Conservation (phyloP, 2,329 filamentous ascomycete genomes). For the Nigrospora sphaerica region DNA sequence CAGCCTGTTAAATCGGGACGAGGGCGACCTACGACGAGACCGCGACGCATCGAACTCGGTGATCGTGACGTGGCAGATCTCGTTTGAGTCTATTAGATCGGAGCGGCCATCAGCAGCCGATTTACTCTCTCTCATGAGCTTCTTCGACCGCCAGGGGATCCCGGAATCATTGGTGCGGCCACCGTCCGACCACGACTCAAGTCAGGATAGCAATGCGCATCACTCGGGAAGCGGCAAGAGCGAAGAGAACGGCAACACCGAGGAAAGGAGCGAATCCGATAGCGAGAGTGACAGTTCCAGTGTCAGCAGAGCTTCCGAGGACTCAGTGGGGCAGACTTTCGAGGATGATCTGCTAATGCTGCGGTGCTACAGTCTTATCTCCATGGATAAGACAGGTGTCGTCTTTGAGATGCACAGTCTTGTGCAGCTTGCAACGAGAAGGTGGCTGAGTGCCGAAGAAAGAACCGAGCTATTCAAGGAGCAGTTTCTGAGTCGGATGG, state of each 20-base stretch:
- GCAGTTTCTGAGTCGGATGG: conserved; percentile 1
- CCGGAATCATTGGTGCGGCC: neutral
- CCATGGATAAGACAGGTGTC: conserved; percentile 7
- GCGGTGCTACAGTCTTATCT: conserved; percentile 28
- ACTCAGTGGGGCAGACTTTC: no score
- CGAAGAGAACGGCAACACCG: no score
- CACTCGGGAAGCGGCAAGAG: no score
- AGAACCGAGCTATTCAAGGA: neutral
- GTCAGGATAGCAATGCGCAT: no score
- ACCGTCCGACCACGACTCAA: no score
- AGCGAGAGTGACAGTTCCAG: conserved; percentile 2
- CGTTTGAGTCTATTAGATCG: conserved; percentile 27
- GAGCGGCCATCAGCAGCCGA: conserved; percentile 29
- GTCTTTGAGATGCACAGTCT: conserved; percentile 34
- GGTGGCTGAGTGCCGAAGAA: conserved; percentile 19
- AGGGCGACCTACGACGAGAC: conserved; percentile 24
- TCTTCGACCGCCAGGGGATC: conserved; percentile 32
- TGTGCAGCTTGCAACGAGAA: conserved; percentile 28
- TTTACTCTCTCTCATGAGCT: conserved; percentile 37
- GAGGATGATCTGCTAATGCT: conserved; percentile 26
- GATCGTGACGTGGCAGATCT: conserved; percentile 27
- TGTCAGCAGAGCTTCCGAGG: no score
- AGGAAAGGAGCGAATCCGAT: conserved; percentile 4
- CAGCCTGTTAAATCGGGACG: conserved; percentile 21
- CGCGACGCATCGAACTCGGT: conserved; percentile 23